Percentiles rank a stretch among this genome's conserved stretches.
These are phyloP conservation scores for Podaxis carcinomalis DNA, from an alignment of 768 basidiomycete genomes.

Conservation along the genomic window DNA sequence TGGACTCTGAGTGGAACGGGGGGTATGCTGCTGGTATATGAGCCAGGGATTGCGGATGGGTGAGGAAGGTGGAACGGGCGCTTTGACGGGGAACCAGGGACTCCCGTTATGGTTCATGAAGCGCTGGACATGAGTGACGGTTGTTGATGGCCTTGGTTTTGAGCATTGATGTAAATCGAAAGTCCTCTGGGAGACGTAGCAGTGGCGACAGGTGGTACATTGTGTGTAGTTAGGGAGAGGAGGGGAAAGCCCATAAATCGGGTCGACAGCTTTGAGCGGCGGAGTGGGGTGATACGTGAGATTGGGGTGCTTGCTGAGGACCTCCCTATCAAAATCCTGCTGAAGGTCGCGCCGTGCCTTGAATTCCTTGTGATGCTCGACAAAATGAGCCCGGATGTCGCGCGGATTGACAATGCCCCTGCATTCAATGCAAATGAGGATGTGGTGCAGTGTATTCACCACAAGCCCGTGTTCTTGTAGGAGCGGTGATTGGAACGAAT, in stretches of 20 bases:
- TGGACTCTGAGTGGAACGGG: not conserved
- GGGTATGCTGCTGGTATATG: not conserved
- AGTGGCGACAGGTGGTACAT: slow-evolving; percentile 1
- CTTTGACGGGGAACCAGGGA: slow-evolving; percentile 4
- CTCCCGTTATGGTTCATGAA: not conserved
- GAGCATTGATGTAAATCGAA: not conserved
- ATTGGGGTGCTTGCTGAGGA: not conserved
- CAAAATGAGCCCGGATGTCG: not conserved
- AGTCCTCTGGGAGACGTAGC: not conserved
- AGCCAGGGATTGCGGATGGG: not conserved
- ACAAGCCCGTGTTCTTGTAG: not conserved
- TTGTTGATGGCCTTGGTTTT: no score
- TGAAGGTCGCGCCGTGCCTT: not conserved
- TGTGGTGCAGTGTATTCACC: not conserved
- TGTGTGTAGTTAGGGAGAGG: not conserved
- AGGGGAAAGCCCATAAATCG: not conserved
- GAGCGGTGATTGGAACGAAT: slow-evolving; percentile 19
- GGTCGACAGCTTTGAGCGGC: not conserved
- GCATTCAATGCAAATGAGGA: slow-evolving; percentile 6
- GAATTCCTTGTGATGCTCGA: not conserved
- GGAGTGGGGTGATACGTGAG: slow-evolving; percentile 1
- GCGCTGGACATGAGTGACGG: not conserved
- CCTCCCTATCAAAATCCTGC: not conserved
- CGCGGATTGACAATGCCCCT: not conserved
- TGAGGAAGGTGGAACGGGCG: not conserved